These are phyloP conservation scores for Borealophlyctis nickersoniae DNA, from an alignment of 192 early-diverging fungal species.

Conservation along the genomic window DNA sequence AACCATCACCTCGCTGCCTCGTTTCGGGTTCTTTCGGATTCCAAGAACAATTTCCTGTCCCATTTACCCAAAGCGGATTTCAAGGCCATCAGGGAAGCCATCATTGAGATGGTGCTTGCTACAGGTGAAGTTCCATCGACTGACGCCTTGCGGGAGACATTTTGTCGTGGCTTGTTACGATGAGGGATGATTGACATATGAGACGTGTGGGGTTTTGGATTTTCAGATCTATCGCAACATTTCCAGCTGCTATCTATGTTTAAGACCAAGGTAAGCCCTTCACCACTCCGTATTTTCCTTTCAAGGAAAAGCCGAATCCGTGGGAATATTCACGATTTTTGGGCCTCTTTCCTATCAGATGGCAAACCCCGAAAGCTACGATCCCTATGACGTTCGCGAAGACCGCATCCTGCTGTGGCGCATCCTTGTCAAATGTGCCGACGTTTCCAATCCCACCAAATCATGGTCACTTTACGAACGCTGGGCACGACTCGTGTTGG, in stretches of 20 bases:
- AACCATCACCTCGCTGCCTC: constrained; percentile 50
- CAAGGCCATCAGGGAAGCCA: constrained; percentile 38
- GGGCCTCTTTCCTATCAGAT: constrained; percentile 21
- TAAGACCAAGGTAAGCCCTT: constrained; percentile 48
- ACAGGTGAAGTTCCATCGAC: constrained; percentile 40
- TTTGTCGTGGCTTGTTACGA: not conserved
- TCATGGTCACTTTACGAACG: constrained; percentile 33
- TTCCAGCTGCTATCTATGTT: constrained; percentile 47
- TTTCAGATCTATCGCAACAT: constrained; percentile 48
- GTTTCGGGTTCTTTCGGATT: constrained; percentile 32
- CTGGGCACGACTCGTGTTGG: constrained; percentile 42
- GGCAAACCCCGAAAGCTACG: constrained; percentile 31
- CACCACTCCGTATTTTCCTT: too few relatives aligned
- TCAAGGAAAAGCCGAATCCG: too few relatives aligned
- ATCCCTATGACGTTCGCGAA: constrained; percentile 39
- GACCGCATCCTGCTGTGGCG: constrained; percentile 47
- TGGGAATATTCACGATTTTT: too few relatives aligned
- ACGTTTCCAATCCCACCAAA: constrained; percentile 56
- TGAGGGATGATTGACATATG: constrained; percentile 1
- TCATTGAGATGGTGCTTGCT: constrained; percentile 53
- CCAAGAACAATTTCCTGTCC: constrained; percentile 48
- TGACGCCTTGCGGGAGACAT: too few relatives aligned
- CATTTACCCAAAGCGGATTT: constrained; percentile 35
- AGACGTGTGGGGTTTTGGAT: not conserved
- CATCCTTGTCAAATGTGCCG: constrained; percentile 56